These are phyloP conservation scores for Colletotrichum phormii DNA, from an alignment of 2,329 filamentous ascomycete genomes.

Conservation along the genomic window DNA sequence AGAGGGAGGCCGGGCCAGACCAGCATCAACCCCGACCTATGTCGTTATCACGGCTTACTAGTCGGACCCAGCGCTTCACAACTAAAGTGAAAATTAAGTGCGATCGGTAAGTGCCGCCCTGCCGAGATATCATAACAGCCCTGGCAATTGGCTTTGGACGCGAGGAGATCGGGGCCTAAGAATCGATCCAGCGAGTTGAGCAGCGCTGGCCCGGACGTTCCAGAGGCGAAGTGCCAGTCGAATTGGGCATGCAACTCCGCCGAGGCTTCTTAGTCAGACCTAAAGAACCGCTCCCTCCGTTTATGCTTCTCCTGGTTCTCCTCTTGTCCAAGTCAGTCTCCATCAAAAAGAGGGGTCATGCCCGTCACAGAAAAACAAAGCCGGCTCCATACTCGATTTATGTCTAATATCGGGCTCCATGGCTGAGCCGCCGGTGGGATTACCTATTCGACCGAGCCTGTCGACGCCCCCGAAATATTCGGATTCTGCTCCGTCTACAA, in stretches of 20 bases:
- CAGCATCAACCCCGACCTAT: constrained; percentile 3
- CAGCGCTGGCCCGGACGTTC: background rate
- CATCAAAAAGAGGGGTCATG: background rate
- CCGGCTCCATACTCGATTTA: background rate
- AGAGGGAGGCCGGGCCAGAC: background rate
- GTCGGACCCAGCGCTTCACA: background rate
- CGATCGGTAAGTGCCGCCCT: background rate
- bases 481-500: background rate
- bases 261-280: background rate
- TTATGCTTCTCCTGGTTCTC: background rate
- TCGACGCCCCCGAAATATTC: background rate
- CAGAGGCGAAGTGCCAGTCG: background rate
- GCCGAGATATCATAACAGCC: background rate
- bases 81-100: constrained; percentile 12
- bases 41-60: background rate
- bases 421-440: constrained; percentile 7
- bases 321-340: background rate
- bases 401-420: background rate
- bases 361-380: constrained; percentile 1
- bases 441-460: background rate
- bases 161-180: too few relatives aligned
- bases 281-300: background rate
- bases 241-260: background rate
- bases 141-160: too few relatives aligned
- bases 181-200: background rate